Percentiles rank a stretch among this genome's conserved stretches.
Evolutionary conservation across 495 filamentous ascomycete genomes (phyloP).

Genomic region (Daldinia decipiens): DNA sequence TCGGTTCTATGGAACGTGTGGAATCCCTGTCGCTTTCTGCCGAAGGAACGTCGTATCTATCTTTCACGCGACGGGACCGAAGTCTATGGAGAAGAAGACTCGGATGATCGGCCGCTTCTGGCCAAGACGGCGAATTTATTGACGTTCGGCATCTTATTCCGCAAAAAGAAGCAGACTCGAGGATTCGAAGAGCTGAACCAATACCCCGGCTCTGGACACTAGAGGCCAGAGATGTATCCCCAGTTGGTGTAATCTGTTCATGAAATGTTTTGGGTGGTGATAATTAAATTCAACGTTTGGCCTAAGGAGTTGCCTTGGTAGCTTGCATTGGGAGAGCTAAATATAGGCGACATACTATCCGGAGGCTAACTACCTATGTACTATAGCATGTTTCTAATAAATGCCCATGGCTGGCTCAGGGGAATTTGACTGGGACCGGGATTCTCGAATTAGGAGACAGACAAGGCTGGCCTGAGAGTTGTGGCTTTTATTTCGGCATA

Average conservation of each 20-base stretch:
- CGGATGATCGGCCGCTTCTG: conserved; percentile 40
- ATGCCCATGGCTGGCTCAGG: neutral
- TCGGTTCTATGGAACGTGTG: conserved; percentile 49
- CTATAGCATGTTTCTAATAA: neutral
- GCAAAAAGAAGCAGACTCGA: conserved; percentile 19
- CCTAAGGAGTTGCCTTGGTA: neutral
- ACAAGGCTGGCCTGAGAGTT: neutral
- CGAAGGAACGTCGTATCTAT: conserved; percentile 39
- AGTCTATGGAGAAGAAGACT: conserved; percentile 26
- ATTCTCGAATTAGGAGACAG: neutral
- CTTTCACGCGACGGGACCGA: conserved; percentile 46
- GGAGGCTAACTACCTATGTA: neutral
- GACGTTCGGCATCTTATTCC: conserved; percentile 47
- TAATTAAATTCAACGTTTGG: neutral
- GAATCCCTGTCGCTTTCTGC: conserved; percentile 49
- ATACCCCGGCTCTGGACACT: neutral
- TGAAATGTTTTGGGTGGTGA: neutral
- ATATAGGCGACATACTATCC: neutral
- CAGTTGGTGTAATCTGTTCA: neutral
- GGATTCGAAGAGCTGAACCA: conserved; percentile 26
- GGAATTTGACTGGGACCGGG: neutral
- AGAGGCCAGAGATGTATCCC: neutral
- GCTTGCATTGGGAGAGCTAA: neutral
- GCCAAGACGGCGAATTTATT: conserved; percentile 38
- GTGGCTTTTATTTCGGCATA: neutral